Base-by-base conservation (phyloP, 257 asterid species). In the Solanum chmielewskii region DNA sequence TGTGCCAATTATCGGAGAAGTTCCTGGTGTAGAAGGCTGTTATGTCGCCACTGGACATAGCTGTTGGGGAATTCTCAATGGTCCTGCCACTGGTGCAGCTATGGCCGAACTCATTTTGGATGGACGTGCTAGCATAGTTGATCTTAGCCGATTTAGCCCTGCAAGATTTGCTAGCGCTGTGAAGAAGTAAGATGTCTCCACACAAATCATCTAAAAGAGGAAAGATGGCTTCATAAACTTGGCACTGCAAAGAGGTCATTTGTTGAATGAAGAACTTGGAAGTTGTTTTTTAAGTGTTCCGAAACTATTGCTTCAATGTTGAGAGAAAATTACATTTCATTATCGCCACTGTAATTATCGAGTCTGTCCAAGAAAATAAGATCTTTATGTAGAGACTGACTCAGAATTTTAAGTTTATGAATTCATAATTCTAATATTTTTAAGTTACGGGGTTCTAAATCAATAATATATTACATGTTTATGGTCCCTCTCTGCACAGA, bases 11-110 rank as follows among this genome's bases (percentile, higher is more conserved):
- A 94, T 97, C 7, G 99, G 98, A 49, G 94, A 94, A 91, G 92
- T 95, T 86, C 98, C 99, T 0, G 95, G 98, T 0, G 60, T 94
- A n/a, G 86, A 92, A 82, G 97, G 95, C 59, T 94, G 98, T 62
- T 95, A 92, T 47, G 98, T 94, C 56, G 98, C 98, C 0, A 95
- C 98, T 0, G 98, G 98, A 23, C 99, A 97, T 88, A 97, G 92
- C 74, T 97, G 99, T 83, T 97, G 99, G 99, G 99, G 99, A 12
- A 97, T 95, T 88, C 91, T 97, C 13, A 97, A 97, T 66, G 98
- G 98, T 75, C 99, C 98, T 0, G 99, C 98, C 89, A 95, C 98
- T 0, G 99, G 99, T 23, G 95, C 95, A 8, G 96, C 98, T 1
- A 27, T 95, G 90, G 92, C 99, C 3, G 98, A 95, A 90, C 97